These are phyloP conservation scores for Calocybe indica DNA, from an alignment of 768 basidiomycete species.

Conservation along the genomic window DNA sequence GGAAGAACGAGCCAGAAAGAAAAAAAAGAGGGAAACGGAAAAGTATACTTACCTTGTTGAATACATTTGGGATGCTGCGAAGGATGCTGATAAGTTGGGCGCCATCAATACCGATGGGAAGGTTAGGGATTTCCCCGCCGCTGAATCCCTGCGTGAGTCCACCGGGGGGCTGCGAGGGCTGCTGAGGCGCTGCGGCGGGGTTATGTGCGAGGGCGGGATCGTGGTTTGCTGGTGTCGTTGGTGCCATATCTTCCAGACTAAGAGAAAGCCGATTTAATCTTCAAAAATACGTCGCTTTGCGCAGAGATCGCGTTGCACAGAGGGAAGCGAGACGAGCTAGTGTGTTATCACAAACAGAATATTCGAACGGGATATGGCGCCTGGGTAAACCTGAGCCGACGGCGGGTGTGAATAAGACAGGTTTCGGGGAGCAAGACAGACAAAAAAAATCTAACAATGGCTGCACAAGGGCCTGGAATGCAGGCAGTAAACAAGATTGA, in stretches of 20 bases:
- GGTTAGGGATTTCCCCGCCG: constrained; percentile 17
- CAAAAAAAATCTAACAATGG: too few species aligned
- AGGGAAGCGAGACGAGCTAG: too few species aligned
- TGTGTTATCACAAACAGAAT: too few species aligned
- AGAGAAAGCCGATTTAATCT: too few species aligned
- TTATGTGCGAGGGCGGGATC: constrained; percentile 33
- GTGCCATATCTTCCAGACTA: constrained; percentile 21
- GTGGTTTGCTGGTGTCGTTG: constrained; percentile 28
- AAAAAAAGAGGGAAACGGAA: constrained; percentile 4
- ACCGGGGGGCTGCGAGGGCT: constrained; percentile 19
- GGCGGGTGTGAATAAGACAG: too few species aligned
- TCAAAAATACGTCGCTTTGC: too few species aligned
- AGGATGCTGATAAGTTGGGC: constrained; percentile 56
- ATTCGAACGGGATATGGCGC: too few species aligned
- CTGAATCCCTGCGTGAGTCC: constrained; percentile 19
- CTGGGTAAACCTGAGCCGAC: too few species aligned
- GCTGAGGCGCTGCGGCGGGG: constrained; percentile 19
- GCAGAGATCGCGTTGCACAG: too few species aligned
- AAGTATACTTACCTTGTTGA: constrained; percentile 45
- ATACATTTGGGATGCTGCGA: constrained; percentile 47
- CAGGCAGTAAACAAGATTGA: too few species aligned
- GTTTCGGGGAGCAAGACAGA: too few species aligned
- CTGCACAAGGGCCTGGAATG: too few species aligned
- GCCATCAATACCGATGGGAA: constrained; percentile 37
- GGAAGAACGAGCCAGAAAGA: neutral